phyloP scores from a whole-genome alignment of 805 yeast species.

The Lipomyces kockii region DNA sequence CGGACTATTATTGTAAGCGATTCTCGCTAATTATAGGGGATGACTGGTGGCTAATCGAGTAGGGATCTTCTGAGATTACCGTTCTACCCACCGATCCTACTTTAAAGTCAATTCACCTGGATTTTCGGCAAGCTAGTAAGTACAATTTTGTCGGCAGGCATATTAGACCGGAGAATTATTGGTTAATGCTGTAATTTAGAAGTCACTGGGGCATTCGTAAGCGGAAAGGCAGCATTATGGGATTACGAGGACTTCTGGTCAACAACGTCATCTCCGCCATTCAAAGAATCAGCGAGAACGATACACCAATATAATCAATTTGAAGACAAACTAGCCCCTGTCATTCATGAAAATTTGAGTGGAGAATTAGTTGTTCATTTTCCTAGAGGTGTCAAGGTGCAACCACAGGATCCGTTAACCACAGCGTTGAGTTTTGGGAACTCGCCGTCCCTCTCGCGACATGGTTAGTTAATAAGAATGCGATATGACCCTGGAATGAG shows the following conservation, averaged over 20 bases:
- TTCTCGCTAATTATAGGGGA: not conserved
- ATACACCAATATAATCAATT: conserved; percentile 39
- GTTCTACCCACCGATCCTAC: conserved; percentile 69
- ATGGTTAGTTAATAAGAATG: conserved; percentile 8
- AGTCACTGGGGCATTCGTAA: conserved; percentile 67
- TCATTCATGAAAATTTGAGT: conserved; percentile 57
- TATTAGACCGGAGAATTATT: not conserved
- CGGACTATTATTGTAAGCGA: conserved; percentile 20
- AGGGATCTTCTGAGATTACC: conserved; percentile 83
- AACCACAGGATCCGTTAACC: conserved; percentile 55
- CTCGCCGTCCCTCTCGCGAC: conserved; percentile 35
- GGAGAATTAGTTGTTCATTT: conserved; percentile 68
- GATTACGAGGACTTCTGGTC: conserved; percentile 59
- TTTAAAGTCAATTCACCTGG: conserved; percentile 67
- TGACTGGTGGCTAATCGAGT: not conserved
- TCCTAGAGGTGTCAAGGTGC: conserved; percentile 69
- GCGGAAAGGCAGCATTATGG: conserved; percentile 61
- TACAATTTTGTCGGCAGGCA: not conserved
- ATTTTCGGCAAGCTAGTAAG: conserved; percentile 69
- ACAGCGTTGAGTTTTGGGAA: conserved; percentile 23
- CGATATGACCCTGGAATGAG: not conserved
- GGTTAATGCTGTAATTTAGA: conserved; percentile 34
- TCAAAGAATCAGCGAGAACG: conserved; percentile 29
- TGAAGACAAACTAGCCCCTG: conserved; percentile 40
- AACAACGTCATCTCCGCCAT: conserved; percentile 40